Evolutionary conservation across 371 early-diverging fungal species (phyloP).

Genomic region (Nosema bombycis): DNA sequence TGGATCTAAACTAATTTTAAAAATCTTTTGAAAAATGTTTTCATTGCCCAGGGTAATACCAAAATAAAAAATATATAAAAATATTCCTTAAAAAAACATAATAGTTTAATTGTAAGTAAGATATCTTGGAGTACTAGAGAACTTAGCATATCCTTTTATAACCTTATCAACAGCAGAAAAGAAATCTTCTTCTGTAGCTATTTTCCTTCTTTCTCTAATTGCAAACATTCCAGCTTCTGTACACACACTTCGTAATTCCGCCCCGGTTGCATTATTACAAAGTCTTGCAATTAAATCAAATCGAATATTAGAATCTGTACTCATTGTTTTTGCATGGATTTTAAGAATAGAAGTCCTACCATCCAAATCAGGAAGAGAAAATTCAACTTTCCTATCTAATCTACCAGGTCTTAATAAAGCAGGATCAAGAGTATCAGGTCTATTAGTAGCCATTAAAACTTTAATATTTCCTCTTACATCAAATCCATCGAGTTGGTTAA

Average conservation of each 20-base stretch:
- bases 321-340: slow-evolving; percentile 97
- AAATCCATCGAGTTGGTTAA: slow-evolving; percentile 98
- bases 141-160: slow-evolving; percentile 94
- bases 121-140: slow-evolving; percentile 81
- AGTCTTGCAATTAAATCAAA: slow-evolving; percentile 94
- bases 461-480: slow-evolving; percentile 98
- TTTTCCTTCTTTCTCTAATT: slow-evolving; percentile 92
- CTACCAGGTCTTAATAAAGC: slow-evolving; percentile 96
- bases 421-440: slow-evolving; percentile 97
- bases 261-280: slow-evolving; percentile 93
- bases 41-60: slow-evolving; percentile 10
- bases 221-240: slow-evolving; percentile 99
- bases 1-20: slow-evolving; percentile 10
- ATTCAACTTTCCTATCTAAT: slow-evolving; percentile 97
- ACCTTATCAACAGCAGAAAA: slow-evolving; percentile 97
- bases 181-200: slow-evolving; percentile 97
- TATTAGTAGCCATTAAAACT: slow-evolving; percentile 93
- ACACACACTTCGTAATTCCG: slow-evolving; percentile 90
- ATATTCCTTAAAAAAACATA: neutral
- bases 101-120: slow-evolving; percentile 66
- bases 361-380: slow-evolving; percentile 74
- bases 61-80: neutral
- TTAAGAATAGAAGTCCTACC: slow-evolving; percentile 94
- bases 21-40: neutral
- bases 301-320: slow-evolving; percentile 83